These are phyloP conservation scores for Pythium angustatum DNA, from an alignment of 352 stramenopile genomes.

Conservation along the genomic window DNA sequence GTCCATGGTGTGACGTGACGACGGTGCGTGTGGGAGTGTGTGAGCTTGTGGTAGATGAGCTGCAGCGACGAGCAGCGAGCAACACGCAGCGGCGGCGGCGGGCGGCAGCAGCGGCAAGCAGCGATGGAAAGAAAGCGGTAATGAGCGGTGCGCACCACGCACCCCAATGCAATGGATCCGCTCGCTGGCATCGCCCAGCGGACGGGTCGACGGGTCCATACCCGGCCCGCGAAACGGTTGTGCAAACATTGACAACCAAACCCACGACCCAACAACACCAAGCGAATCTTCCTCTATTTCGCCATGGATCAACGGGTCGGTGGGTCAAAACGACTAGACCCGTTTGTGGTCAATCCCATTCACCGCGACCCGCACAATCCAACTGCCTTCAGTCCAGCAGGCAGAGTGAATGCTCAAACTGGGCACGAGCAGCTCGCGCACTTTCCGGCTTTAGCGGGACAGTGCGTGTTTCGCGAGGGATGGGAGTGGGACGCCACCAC, in stretches of 20 bases:
- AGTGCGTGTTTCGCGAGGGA: too few relatives aligned
- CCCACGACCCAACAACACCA: conserved; percentile 1
- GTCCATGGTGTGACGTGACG: conserved; percentile 37
- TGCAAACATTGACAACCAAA: conserved; percentile 23
- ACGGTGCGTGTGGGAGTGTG: not conserved
- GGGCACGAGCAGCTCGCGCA: conserved; percentile 1
- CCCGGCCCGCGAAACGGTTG: conserved; percentile 13
- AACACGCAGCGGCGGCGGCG: conserved; percentile 1
- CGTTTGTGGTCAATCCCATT: not conserved
- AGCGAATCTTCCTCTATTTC: not conserved
- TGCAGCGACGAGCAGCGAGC: too few relatives aligned
- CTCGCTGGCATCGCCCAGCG: conserved; percentile 14
- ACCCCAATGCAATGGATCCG: conserved; percentile 27
- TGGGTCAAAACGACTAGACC: not conserved
- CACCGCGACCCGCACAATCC: not conserved
- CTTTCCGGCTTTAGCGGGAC: conserved; percentile 13
- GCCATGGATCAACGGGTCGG: not conserved
- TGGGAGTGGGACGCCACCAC: too few relatives aligned
- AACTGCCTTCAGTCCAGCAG: conserved; percentile 4
- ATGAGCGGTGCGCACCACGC: conserved; percentile 22
- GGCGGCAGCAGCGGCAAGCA: not conserved
- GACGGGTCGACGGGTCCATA: conserved; percentile 15
- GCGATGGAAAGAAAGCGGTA: conserved; percentile 5
- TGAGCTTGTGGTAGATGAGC: too few relatives aligned
- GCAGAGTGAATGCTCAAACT: conserved; percentile 40